Conservation (phyloP, 495 filamentous ascomycete genomes). For the Xylaria telfairii region DNA sequence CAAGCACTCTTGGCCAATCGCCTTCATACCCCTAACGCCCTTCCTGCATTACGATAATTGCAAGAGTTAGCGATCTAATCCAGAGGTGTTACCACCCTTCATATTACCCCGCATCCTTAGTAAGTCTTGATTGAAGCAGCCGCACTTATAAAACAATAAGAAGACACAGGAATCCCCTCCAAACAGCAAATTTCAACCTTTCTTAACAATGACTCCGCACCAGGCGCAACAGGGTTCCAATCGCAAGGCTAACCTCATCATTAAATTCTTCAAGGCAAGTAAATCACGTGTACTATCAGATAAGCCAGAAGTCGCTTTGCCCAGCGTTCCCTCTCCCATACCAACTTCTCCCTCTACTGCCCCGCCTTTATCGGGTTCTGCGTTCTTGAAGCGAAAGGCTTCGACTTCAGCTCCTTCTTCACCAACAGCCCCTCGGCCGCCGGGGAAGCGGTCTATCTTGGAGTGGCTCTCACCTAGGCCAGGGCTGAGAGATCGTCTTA, state of each 20-base stretch:
- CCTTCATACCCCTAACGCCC: too few species aligned
- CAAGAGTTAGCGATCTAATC: too few species aligned
- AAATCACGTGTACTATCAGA: not conserved
- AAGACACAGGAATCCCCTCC: too few species aligned
- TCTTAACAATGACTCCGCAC: not conserved
- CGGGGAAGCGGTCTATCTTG: not conserved
- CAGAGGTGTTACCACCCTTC: too few species aligned
- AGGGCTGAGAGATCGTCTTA: not conserved
- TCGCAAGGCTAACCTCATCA: not conserved
- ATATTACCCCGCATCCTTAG: too few species aligned
- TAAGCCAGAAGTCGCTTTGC: not conserved
- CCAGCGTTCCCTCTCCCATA: too few species aligned
- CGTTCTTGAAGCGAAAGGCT: not conserved
- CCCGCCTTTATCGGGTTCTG: not conserved
- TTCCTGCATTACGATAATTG: too few species aligned
- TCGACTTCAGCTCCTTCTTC: constrained; percentile 1
- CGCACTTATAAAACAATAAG: too few species aligned
- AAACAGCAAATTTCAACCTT: not conserved
- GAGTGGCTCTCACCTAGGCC: not conserved
- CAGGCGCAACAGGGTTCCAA: not conserved
- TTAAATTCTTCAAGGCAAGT: not conserved
- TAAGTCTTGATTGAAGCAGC: too few species aligned
- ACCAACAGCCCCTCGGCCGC: not conserved
- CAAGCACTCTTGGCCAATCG: too few species aligned
- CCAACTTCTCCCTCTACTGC: not conserved